Conservation (phyloP, 495 filamentous ascomycete species). For the Aspergillus sclerotioniger region DNA sequence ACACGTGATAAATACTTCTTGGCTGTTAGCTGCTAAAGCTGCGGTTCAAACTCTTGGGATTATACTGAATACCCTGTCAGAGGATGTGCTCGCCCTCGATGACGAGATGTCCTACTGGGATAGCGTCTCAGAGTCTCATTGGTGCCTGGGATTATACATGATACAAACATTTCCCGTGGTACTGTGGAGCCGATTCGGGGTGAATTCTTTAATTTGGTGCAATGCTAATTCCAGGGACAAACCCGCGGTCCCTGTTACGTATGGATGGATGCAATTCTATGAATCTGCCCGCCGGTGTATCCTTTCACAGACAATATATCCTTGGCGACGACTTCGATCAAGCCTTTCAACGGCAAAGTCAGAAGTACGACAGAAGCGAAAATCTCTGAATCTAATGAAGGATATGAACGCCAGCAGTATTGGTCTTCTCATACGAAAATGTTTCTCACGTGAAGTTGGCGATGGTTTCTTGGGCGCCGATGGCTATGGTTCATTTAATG, state of each 20-base stretch:
- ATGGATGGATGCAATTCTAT: constrained; percentile 74
- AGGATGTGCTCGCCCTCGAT: constrained; percentile 74
- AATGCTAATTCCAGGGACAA: constrained; percentile 21
- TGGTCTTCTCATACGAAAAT: constrained; percentile 81
- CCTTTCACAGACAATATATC: constrained; percentile 58
- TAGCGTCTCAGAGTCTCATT: constrained; percentile 68
- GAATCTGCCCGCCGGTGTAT: constrained; percentile 67
- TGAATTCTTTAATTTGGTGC: constrained; percentile 59
- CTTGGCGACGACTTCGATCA: constrained; percentile 61
- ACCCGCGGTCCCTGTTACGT: constrained; percentile 13
- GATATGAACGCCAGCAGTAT: constrained; percentile 82
- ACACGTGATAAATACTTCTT: constrained; percentile 75
- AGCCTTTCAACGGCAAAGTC: constrained; percentile 68
- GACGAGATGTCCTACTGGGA: constrained; percentile 95
- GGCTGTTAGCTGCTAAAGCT: constrained; percentile 84
- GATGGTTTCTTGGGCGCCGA: not conserved
- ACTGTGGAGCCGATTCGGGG: constrained; percentile 54
- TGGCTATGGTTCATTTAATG: constrained; percentile 32
- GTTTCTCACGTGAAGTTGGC: constrained; percentile 58
- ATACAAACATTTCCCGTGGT: constrained; percentile 77
- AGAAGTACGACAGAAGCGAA: constrained; percentile 68
- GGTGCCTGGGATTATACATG: constrained; percentile 70
- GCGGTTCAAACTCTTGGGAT: constrained; percentile 80
- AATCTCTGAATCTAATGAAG: constrained; percentile 61
- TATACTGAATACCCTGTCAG: constrained; percentile 67